A percentile compares a stretch with the other conserved stretches of the same genome.
phyloP scores from a whole-genome alignment of 306 rosid genomes.

The Fragaria nilgerrensis region DNA sequence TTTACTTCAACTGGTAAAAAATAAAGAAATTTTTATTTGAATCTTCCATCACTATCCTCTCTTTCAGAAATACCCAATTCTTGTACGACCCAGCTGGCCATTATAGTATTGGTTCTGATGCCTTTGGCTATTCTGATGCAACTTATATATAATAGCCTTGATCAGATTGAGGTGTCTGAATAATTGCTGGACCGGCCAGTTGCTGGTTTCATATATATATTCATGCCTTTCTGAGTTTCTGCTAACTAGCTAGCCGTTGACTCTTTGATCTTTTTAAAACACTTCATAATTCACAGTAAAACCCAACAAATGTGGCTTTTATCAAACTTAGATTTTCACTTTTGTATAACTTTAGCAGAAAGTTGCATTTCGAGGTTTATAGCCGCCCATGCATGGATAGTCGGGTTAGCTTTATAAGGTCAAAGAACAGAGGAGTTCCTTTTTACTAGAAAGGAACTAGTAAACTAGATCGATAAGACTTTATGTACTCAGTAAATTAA shows the following conservation, averaged over 20 bases:
- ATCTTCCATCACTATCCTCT: slow-evolving; percentile 16
- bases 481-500: too few species aligned
- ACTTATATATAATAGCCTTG: neutral
- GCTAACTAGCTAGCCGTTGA: neutral
- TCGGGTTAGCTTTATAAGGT: neutral
- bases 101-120: neutral
- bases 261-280: neutral
- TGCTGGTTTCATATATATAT: neutral
- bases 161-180: slow-evolving; percentile 4
- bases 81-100: neutral
- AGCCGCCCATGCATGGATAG: neutral
- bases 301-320: neutral
- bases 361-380: neutral
- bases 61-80: neutral
- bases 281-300: neutral
- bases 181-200: neutral
- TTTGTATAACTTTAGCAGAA: slow-evolving; percentile 1
- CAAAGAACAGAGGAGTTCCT: neutral
- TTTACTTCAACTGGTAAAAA: neutral
- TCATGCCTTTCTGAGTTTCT: neutral
- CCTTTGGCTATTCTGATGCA: neutral
- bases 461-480: neutral
- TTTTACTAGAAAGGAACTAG: neutral
- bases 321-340: neutral
- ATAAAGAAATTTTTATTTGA: neutral